Base-by-base conservation (phyloP, 2,329 filamentous ascomycete genomes). In the Ophiostoma piceae region DNA sequence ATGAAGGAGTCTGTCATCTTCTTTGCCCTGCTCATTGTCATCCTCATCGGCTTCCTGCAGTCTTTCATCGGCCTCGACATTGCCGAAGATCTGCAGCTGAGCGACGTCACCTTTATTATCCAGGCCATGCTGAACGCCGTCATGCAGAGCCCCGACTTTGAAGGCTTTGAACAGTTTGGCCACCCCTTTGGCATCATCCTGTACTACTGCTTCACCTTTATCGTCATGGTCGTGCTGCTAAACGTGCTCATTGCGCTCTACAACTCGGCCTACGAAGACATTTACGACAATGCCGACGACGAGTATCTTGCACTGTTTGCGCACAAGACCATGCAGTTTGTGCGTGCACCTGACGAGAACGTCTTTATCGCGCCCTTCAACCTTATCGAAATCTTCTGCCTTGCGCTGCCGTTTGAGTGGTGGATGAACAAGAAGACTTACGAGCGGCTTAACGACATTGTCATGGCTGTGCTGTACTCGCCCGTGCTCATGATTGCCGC, bases 321-420 rank as follows among this genome's bases (percentile, higher is more conserved):
- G 0, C 91, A 96, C 74, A 97, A 97, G 80, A 97, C 95, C 0
- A 92, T 98, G 85, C 93, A 96, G 76, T 99, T 97, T 76, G 92
- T 98, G 22, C 92, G 95, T 67, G 95, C 95, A 0, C 95, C 95
- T 0, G 95, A 99, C 75, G 95, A 99, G 79, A 99, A 99, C 75
- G 95, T 99, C 69, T 99, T 95, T 80, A 97, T 99, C 76, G 89
- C 95, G 0, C 95, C 95, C 0, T 91, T 99, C 80, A 99, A 99
- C 78, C 84, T 99, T 1, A 86, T 99, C 71, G 95, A 99, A 78
- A 88, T 98, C 22, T 83, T 97, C 72, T 82, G 87, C 72, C 85
- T 97, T 2, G 86, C 91, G 54, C 76, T 96, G 0, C 92, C 92
- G 0, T 89, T 96, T 68, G 95, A 98, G 82, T 99, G 95, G 95